phyloP scores from a whole-genome alignment of 73 alveolate species.

The Effrenium voratum region DNA sequence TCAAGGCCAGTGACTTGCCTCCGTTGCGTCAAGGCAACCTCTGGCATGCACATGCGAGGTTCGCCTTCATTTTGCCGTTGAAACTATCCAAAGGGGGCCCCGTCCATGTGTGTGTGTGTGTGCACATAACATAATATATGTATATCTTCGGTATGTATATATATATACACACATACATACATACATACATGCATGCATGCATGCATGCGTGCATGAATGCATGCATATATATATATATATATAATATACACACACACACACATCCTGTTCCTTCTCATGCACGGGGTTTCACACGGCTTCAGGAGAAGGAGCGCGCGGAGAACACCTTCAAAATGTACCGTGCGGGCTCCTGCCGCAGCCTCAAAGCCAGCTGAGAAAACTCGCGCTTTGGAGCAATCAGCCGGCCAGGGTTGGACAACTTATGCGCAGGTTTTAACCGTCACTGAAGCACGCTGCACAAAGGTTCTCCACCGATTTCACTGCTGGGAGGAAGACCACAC shows the following conservation, averaged over 20 bases:
- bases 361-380: no score
- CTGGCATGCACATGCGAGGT: neutral
- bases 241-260: neutral
- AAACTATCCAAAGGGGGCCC: neutral
- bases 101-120: neutral
- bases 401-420: no score
- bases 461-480: no score
- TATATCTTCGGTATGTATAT: neutral
- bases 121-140: no score
- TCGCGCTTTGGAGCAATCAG: no score
- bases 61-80: neutral
- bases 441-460: no score
- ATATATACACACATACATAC: neutral
- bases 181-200: neutral
- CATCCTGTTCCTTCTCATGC: no score
- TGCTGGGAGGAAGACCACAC: no score
- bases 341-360: conserved; percentile 54
- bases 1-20: neutral
- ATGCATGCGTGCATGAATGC: neutral
- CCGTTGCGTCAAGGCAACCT: neutral
- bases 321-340: conserved; percentile 86
- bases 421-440: no score
- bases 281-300: no score
- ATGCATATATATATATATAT: neutral
- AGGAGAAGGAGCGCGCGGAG: conserved; percentile 87